Base-by-base conservation (phyloP, 306 rosid species). In the Mucuna pruriens region DNA sequence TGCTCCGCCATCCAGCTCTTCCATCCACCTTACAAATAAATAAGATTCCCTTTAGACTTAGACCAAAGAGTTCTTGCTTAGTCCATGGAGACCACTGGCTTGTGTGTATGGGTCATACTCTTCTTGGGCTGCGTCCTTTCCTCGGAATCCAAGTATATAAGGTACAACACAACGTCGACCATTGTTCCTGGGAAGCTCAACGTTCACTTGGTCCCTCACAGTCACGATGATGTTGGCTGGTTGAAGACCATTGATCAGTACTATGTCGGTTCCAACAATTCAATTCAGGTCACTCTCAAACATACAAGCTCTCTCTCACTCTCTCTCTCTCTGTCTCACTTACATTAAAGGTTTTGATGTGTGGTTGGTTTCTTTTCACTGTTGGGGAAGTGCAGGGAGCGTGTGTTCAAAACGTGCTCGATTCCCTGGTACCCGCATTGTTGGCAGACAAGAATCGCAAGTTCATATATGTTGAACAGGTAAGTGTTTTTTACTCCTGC, bases 191-290 rank as follows among this genome's bases (percentile, higher is more conserved):
- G 90, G 40, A 93, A 93, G 82, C 85, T 93, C 46, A 91, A 91
- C 42, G 96, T 93, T 72, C 97, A 93, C 80, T 85, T 93, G 84
- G 97, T 91, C 0, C 71, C 97, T 84, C 97, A 93, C 34, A 7
- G 72, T 57, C 97, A 93, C 19, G 96, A 93, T 6, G 97, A 93
- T 76, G 97, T 93, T 36, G 97, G 97, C 1, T 91, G 97, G 97
- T 86, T 93, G 92, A 93, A 93, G 87, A 93, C 97, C 46, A 0
- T 93, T 60, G 97, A 93, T 2, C 97, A 93, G 84, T 93, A 93
- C 90, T 93, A 93, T 52, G 92, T 93, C 15, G 96, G 97, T 77
- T 88, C 97, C 77, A 91, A 93, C 63, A 91, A 91, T 66, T 78
- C 91, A 74, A 93, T 93, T 75, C 97, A 88, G 92, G 95, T 92